phyloP scores from a whole-genome alignment of 768 basidiomycete species.

The Daedaleopsis nitida region DNA sequence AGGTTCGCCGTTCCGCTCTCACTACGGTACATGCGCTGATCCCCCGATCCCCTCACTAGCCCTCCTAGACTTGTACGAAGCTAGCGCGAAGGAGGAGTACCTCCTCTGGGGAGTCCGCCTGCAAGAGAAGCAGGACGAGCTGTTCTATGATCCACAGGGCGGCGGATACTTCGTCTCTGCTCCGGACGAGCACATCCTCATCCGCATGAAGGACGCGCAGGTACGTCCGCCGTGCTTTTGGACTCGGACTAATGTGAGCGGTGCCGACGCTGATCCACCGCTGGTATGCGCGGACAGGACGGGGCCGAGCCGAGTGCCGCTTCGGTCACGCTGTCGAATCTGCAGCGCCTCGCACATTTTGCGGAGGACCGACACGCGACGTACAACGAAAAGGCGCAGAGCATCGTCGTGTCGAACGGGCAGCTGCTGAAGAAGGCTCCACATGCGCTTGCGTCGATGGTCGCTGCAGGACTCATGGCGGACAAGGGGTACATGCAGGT shows the following conservation, averaged over 20 bases:
- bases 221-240: neutral
- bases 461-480: constrained; percentile 19
- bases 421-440: constrained; percentile 26
- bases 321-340: constrained; percentile 31
- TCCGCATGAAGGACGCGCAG: constrained; percentile 41
- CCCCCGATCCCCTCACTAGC: neutral
- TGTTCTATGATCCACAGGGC: constrained; percentile 40
- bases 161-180: constrained; percentile 44
- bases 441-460: constrained; percentile 25
- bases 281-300: constrained; percentile 25
- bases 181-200: constrained; percentile 37
- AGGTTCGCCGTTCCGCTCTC: constrained; percentile 21
- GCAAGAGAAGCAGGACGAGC: constrained; percentile 40
- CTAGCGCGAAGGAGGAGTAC: constrained; percentile 36
- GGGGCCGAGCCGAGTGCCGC: constrained; percentile 32
- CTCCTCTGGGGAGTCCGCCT: constrained; percentile 36
- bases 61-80: constrained; percentile 41
- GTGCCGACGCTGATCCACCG: too few relatives aligned
- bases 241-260: too few relatives aligned
- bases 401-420: constrained; percentile 23
- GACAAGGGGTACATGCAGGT: constrained; percentile 27
- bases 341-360: constrained; percentile 29
- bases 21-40: neutral
- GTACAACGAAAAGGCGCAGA: constrained; percentile 25
- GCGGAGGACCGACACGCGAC: constrained; percentile 25